These are phyloP conservation scores for Lactarius deliciosus DNA, from an alignment of 768 basidiomycete species.

Conservation along the genomic window DNA sequence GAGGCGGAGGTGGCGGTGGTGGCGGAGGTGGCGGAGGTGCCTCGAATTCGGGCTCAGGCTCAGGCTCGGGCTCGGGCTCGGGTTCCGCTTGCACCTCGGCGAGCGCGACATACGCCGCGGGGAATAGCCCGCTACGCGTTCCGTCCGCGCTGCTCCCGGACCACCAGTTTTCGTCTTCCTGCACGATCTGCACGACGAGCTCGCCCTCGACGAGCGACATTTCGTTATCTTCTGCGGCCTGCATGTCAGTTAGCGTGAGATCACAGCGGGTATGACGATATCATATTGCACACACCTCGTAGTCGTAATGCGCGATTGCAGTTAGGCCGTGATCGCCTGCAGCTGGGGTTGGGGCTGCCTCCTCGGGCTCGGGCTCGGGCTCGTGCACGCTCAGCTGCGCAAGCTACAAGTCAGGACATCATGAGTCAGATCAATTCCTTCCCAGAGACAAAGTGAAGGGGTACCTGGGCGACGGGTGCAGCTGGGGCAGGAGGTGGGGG, in stretches of 20 bases:
- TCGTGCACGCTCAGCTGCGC: slow-evolving; percentile 24
- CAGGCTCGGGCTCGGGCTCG: slow-evolving; percentile 40
- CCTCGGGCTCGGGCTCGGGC: slow-evolving; percentile 37
- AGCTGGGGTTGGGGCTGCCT: slow-evolving; percentile 39
- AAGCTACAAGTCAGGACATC: background rate
- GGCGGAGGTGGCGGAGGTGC: slow-evolving; percentile 62
- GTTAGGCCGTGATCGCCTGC: slow-evolving; percentile 48
- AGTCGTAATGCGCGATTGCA: slow-evolving; percentile 79
- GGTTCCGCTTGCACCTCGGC: slow-evolving; percentile 48
- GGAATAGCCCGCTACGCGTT: slow-evolving; percentile 76
- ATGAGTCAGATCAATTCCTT: background rate
- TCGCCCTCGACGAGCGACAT: slow-evolving; percentile 79
- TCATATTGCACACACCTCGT: slow-evolving; percentile 50
- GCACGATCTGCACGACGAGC: slow-evolving; percentile 76
- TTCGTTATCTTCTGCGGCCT: slow-evolving; percentile 87
- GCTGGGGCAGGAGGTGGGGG: slow-evolving; percentile 48
- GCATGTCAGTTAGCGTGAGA: background rate
- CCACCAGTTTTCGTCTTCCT: slow-evolving; percentile 94
- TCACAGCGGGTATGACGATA: background rate
- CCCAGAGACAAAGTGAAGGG: slow-evolving; percentile 15
- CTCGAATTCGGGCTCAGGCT: slow-evolving; percentile 40
- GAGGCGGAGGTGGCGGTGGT: slow-evolving; percentile 47
- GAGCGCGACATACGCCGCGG: slow-evolving; percentile 86
- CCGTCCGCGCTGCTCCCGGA: slow-evolving; percentile 68
- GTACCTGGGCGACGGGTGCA: slow-evolving; percentile 32